Conservation (phyloP, 495 filamentous ascomycete species). For the Opeltia flavorubescens region DNA sequence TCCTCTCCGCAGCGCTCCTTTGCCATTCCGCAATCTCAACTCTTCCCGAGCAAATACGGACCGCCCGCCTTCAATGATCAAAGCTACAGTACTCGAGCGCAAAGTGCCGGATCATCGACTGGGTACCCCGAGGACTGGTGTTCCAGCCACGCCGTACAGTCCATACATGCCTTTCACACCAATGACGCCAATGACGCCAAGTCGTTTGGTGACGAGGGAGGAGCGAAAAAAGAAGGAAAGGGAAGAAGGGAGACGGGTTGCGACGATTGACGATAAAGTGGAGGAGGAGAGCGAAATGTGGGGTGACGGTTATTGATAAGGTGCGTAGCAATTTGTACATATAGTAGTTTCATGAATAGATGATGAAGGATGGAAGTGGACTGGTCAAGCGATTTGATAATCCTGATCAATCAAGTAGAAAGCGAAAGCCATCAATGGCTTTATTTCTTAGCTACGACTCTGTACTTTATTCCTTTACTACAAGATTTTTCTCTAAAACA, state of each 20-base stretch:
- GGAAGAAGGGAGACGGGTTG: slow-evolving; percentile 40
- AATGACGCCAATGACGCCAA: slow-evolving; percentile 74
- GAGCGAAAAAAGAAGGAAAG: slow-evolving; percentile 57
- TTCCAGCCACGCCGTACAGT: slow-evolving; percentile 64
- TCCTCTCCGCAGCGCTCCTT: slow-evolving; percentile 26
- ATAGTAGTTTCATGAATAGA: background rate
- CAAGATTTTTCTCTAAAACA: too few species aligned
- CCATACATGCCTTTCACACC: slow-evolving; percentile 89
- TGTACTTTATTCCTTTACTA: too few species aligned
- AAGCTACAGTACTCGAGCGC: slow-evolving; percentile 67
- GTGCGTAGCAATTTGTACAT: background rate
- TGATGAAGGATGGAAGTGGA: too few species aligned
- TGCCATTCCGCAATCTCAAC: slow-evolving; percentile 10
- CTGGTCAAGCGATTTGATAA: too few species aligned
- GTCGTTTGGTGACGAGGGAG: slow-evolving; percentile 53
- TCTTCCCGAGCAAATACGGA: slow-evolving; percentile 22
- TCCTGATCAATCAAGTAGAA: too few species aligned
- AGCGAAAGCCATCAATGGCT: too few species aligned
- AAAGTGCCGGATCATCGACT: slow-evolving; percentile 30
- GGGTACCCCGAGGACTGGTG: slow-evolving; percentile 54
- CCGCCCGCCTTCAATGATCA: slow-evolving; percentile 45
- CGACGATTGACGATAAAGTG: slow-evolving; percentile 40
- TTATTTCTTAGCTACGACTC: too few species aligned
- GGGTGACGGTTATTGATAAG: slow-evolving; percentile 26
- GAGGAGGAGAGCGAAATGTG: slow-evolving; percentile 41